Evolutionary conservation across 768 basidiomycete genomes (phyloP).

Genomic region (Podaxis rugospora): DNA sequence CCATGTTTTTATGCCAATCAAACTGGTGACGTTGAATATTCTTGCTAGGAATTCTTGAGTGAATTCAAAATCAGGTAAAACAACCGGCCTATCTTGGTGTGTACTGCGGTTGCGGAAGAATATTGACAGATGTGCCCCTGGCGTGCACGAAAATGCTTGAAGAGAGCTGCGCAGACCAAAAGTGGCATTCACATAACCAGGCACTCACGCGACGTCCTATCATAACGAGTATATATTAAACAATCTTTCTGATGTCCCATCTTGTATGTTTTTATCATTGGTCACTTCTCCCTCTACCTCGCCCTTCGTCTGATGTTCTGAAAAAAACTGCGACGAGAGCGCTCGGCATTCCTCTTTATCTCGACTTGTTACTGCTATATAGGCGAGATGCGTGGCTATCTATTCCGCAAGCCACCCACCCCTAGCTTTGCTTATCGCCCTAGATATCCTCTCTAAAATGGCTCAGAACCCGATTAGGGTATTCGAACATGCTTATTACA

Average conservation of each 20-base stretch:
- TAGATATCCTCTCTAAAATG: background rate
- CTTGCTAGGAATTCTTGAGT: background rate
- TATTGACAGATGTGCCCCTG: background rate
- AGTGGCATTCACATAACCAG: background rate
- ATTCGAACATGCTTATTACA: conserved; percentile 27
- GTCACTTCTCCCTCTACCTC: background rate
- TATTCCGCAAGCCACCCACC: background rate
- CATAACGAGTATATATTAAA: background rate
- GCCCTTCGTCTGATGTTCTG: background rate
- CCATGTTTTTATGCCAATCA: background rate
- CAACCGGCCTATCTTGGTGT: background rate
- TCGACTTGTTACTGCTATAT: background rate
- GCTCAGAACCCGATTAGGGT: conserved; percentile 7
- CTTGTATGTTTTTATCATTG: background rate
- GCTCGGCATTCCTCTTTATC: background rate
- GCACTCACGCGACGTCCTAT: background rate
- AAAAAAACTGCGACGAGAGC: background rate
- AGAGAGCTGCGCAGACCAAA: background rate
- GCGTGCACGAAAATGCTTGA: background rate
- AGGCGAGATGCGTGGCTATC: background rate
- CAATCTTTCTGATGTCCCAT: background rate
- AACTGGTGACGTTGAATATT: background rate
- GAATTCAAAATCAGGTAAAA: background rate
- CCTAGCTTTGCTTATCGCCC: background rate
- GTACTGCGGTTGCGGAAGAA: background rate